A percentile compares a stretch with the other conserved stretches of the same genome.
These are phyloP conservation scores for Nigrospora oryzae DNA, from an alignment of 2,329 filamentous ascomycete species.

Conservation along the genomic window DNA sequence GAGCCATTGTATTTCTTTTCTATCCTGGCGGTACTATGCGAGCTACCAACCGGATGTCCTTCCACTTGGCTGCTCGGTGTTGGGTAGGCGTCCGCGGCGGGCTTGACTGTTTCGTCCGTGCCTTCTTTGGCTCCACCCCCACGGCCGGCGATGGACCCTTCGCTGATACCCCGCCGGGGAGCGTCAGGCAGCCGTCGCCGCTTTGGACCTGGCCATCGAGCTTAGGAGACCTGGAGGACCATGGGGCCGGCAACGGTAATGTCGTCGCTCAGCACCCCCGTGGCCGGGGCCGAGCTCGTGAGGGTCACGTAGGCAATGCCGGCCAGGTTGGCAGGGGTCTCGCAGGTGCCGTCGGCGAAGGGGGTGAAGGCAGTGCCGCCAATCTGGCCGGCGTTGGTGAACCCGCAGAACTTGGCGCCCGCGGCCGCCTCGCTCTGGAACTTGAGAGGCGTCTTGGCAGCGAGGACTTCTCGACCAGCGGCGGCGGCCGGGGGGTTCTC, in stretches of 20 bases:
- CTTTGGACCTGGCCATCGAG: background rate
- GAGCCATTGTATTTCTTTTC: constrained; percentile 1
- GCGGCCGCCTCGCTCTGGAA: constrained; percentile 42
- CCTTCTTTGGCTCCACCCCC: too few relatives aligned
- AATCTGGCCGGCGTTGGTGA: constrained; percentile 51
- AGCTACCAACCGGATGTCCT: constrained; percentile 2
- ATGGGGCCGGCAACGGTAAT: constrained; percentile 59
- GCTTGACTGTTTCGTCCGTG: background rate
- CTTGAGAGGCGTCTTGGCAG: constrained; percentile 31
- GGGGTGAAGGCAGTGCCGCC: constrained; percentile 52
- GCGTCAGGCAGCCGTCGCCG: too few relatives aligned
- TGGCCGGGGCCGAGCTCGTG: constrained; percentile 41
- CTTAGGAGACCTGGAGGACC: constrained; percentile 44
- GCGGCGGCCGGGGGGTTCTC: constrained; percentile 30
- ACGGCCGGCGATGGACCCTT: too few relatives aligned
- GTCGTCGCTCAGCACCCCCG: constrained; percentile 47
- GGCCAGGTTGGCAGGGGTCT: constrained; percentile 51
- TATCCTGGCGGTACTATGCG: constrained; percentile 3
- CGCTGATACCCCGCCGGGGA: too few relatives aligned
- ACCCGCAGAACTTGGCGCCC: constrained; percentile 53
- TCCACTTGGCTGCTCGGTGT: background rate
- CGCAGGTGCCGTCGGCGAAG: constrained; percentile 48
- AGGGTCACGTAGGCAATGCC: constrained; percentile 63
- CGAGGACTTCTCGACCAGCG: constrained; percentile 24
- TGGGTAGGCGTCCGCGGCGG: background rate